Evolutionary conservation across 1,284 basidiomycete species (phyloP).

Genomic region (Butyriboletus appendiculatus): DNA sequence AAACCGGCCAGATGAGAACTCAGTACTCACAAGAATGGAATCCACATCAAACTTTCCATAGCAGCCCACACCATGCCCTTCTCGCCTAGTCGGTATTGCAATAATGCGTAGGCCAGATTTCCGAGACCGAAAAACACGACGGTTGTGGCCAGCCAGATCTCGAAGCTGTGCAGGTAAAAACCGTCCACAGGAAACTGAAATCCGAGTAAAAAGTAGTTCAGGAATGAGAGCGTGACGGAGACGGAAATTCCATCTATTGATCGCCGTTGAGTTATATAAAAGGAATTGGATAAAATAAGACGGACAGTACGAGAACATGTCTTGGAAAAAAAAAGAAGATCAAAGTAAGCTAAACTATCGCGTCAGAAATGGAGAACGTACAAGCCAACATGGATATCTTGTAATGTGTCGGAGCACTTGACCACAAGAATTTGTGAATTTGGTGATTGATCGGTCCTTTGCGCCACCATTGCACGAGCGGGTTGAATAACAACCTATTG

Average conservation of each 20-base stretch:
- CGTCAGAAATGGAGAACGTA: constrained; percentile 47
- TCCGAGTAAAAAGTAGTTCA: constrained; percentile 76
- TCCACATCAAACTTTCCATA: constrained; percentile 71
- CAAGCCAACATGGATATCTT: constrained; percentile 77
- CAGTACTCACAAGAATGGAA: constrained; percentile 75
- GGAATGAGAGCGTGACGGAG: constrained; percentile 59
- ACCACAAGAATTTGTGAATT: constrained; percentile 78
- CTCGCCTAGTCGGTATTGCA: constrained; percentile 76
- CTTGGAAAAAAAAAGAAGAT: constrained; percentile 40
- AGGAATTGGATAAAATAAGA: constrained; percentile 10
- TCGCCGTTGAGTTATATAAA: neutral
- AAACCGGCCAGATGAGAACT: neutral
- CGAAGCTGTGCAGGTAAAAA: constrained; percentile 71
- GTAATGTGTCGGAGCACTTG: constrained; percentile 75
- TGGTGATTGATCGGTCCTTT: constrained; percentile 79
- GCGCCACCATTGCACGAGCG: constrained; percentile 69
- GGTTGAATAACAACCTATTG: constrained; percentile 79
- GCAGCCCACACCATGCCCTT: constrained; percentile 54
- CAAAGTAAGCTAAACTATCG: constrained; percentile 2
- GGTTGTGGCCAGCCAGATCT: constrained; percentile 76
- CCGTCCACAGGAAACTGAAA: constrained; percentile 65
- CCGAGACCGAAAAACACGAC: constrained; percentile 76
- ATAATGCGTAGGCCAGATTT: constrained; percentile 68
- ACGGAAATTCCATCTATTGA: constrained; percentile 72
- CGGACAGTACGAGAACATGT: constrained; percentile 85